Evolutionary conservation across 306 rosid species (phyloP).

Genomic region (Mimosa pudica): DNA sequence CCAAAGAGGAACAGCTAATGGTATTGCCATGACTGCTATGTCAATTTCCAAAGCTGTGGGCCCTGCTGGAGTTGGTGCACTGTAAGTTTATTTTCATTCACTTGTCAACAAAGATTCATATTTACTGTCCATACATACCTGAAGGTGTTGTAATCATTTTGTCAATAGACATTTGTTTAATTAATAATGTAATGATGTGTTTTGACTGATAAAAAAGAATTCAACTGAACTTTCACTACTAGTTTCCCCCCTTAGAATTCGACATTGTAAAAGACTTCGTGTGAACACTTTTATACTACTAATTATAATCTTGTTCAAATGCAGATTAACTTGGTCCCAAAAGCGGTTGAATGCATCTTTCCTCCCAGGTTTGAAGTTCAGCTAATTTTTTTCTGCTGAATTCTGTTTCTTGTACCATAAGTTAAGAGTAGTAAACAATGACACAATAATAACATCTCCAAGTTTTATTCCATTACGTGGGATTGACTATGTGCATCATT

Average conservation of each 20-base stretch:
- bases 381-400: conserved; percentile 7
- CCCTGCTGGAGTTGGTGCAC: conserved; percentile 79
- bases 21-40: conserved; percentile 77
- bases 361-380: conserved; percentile 48
- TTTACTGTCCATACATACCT: not conserved
- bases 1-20: conserved; percentile 95
- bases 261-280: not conserved
- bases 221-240: not conserved
- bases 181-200: not conserved
- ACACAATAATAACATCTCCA: no score
- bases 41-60: conserved; percentile 85
- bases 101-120: not conserved
- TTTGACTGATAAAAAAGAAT: not conserved
- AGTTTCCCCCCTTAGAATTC: not conserved
- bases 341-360: conserved; percentile 47
- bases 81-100: conserved; percentile 51
- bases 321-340: conserved; percentile 58
- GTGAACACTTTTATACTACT: conserved; percentile 3
- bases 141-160: not conserved
- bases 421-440: not conserved
- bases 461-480: not conserved
- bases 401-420: not conserved
- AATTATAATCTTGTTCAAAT: conserved; percentile 20
- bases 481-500: no score
- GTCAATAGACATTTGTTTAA: not conserved